These are phyloP conservation scores for Candida sp. DNA, from an alignment of 1,139 yeast species.

Conservation along the genomic window DNA sequence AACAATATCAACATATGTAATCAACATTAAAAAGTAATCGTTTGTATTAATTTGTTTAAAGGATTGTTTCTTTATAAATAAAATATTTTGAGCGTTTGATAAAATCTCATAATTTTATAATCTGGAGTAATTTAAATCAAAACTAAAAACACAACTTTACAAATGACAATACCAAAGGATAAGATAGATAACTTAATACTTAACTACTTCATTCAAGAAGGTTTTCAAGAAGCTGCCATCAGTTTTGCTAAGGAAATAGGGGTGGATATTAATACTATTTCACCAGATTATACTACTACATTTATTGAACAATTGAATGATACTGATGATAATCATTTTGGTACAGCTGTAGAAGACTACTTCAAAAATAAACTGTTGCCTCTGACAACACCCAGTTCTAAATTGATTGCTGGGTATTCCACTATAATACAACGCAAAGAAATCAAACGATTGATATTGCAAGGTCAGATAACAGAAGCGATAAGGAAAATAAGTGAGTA, in stretches of 20 bases:
- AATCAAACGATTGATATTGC: constrained; percentile 45
- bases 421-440: constrained; percentile 47
- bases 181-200: constrained; percentile 46
- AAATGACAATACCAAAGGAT: constrained; percentile 16
- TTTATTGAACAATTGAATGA: constrained; percentile 7
- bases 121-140: neutral
- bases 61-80: too few species aligned
- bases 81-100: neutral
- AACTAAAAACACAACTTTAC: too few species aligned
- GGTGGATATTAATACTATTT: constrained; percentile 12
- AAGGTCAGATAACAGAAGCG: constrained; percentile 49
- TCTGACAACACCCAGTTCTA: constrained; percentile 6
- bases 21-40: too few species aligned
- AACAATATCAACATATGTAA: too few species aligned
- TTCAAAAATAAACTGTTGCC: constrained; percentile 7
- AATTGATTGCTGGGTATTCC: constrained; percentile 34
- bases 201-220: constrained; percentile 57
- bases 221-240: constrained; percentile 50
- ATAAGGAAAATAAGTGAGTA: constrained; percentile 42
- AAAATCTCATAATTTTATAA: too few species aligned
- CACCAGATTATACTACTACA: constrained; percentile 5
- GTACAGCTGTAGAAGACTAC: constrained; percentile 14
- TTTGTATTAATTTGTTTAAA: too few species aligned
- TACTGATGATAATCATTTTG: constrained; percentile 13
- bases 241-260: constrained; percentile 46